Percentiles rank a stretch among this genome's conserved stretches.
These are phyloP conservation scores for Amanita phalloides DNA, from an alignment of 768 basidiomycete species.

Conservation along the genomic window DNA sequence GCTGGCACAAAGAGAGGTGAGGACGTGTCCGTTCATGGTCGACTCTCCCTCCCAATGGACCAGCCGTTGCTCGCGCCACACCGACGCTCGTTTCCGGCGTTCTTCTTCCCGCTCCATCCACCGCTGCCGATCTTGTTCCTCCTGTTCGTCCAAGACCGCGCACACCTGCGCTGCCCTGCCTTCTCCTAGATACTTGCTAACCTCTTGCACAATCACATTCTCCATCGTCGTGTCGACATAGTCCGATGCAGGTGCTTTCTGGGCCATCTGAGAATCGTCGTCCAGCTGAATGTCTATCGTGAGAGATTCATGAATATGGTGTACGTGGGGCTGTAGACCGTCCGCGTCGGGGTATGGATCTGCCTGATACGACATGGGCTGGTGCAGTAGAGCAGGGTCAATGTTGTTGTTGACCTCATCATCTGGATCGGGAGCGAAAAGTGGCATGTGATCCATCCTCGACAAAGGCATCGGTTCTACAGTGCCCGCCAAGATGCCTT, in stretches of 20 bases:
- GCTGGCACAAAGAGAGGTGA: neutral
- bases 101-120: conserved; percentile 9
- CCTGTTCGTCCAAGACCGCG: conserved; percentile 46
- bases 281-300: neutral
- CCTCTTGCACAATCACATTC: conserved; percentile 56
- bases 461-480: conserved; percentile 10
- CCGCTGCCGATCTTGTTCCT: conserved; percentile 44
- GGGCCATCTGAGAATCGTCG: neutral
- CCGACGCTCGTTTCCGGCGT: neutral
- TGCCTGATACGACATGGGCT: conserved; percentile 7
- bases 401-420: conserved; percentile 38
- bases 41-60: neutral
- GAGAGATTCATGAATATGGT: neutral
- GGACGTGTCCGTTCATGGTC: neutral
- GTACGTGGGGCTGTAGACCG: neutral
- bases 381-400: conserved; percentile 41
- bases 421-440: conserved; percentile 35
- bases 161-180: conserved; percentile 48
- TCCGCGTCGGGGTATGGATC: neutral
- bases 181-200: conserved; percentile 53
- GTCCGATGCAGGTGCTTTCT: neutral
- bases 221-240: conserved; percentile 52
- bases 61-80: neutral
- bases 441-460: conserved; percentile 23
- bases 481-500: conserved; percentile 54